Base-by-base conservation (phyloP, 2,329 filamentous ascomycete species). In the Onygenales sp. region DNA sequence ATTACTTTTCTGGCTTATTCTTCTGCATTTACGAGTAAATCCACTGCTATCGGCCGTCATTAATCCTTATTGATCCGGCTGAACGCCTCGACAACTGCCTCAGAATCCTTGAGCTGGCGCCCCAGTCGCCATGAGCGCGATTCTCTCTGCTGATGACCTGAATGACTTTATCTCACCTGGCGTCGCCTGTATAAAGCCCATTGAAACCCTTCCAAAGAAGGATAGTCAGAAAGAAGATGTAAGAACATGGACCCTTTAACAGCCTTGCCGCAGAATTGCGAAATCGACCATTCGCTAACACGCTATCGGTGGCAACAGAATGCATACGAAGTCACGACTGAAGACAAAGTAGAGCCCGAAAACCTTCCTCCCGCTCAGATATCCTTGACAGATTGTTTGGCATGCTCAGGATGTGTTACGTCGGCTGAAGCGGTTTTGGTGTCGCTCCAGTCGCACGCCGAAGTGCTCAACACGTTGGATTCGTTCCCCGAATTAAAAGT, bases 101-200 rank as follows among this genome's bases (percentile, higher is more conserved):
- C 17, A 49, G 46, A 7, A 14, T 31, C 46, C 7, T 11, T 31
- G 10, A 2, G n/a, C 36, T 41, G 36, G 17, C 17, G 31, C 43
- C 41, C 33, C 14, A 27, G 7, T 59, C 59, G 77, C 69, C 58
- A 98, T 98, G 93, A 95, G 90, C 68, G 93, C 93, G 58, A 98
- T 98, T 65, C 86, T 98, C 64, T 97, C 91, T 54, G 86, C 87
- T 65, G 92, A 98, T 76, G 91, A 96, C 70, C 79, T 98, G 57
- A 98, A 98, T 77, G 93, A 98, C 78, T 98, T 98, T 75, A 98
- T 98, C 68, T 93, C 88, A 54, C 93, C 93, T 11, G 91, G 92
- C 58, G 91, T 98, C 65, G 93, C 93, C 58, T 98, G 93, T 74
- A 97, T 98, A 72, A 97, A 98, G 67, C 93, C 93, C 32, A 80